These are phyloP conservation scores for Neocatenulostroma microsporum DNA, from an alignment of 2,329 filamentous ascomycete genomes.

Conservation along the genomic window DNA sequence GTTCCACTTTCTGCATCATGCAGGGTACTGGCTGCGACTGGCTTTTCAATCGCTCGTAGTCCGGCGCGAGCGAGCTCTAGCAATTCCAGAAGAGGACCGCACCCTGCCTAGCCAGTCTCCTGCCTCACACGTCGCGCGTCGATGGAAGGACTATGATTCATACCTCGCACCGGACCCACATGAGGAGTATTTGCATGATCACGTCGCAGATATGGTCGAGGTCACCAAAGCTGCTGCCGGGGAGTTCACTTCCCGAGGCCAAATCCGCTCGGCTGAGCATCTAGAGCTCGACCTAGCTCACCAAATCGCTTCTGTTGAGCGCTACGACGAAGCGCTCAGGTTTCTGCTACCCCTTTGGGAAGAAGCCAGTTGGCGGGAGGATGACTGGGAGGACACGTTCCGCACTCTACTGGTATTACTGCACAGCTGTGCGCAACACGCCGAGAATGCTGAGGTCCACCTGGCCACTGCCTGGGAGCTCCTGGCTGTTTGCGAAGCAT, in stretches of 20 bases:
- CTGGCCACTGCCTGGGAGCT: constrained; percentile 53
- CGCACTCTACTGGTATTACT: constrained; percentile 47
- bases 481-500: constrained; percentile 17
- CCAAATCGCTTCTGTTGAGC: constrained; percentile 44
- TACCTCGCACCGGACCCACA: constrained; percentile 55
- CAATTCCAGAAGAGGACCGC: constrained; percentile 54
- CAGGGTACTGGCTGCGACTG: constrained; percentile 54
- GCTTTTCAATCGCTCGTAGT: constrained; percentile 45
- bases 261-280: constrained; percentile 48
- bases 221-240: constrained; percentile 38
- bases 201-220: constrained; percentile 41
- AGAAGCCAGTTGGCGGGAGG: constrained; percentile 49
- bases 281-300: constrained; percentile 49
- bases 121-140: constrained; percentile 47
- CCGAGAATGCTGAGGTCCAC: constrained; percentile 40
- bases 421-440: constrained; percentile 43
- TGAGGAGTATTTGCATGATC: constrained; percentile 47
- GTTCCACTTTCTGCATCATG: constrained; percentile 54
- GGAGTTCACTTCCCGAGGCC: constrained; percentile 47
- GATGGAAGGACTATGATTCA: constrained; percentile 50
- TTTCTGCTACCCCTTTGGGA: constrained; percentile 49
- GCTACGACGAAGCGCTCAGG: constrained; percentile 45
- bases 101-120: constrained; percentile 48
- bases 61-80: constrained; percentile 45
- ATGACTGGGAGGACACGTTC: constrained; percentile 54